Base-by-base conservation (phyloP, 345 rosid species). In the Eucalyptus leucophloia region DNA sequence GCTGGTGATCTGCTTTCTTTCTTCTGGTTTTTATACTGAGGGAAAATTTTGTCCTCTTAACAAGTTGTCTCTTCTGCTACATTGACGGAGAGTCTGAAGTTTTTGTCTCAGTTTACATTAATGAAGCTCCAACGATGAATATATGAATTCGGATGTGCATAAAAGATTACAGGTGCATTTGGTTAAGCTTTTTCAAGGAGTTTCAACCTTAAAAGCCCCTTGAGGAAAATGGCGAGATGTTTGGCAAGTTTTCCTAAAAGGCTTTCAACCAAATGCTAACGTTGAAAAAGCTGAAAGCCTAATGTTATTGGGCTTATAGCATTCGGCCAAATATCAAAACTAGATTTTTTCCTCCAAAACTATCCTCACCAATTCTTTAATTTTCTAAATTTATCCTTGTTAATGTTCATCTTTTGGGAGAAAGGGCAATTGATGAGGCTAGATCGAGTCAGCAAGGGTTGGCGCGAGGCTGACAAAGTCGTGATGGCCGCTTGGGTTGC, bases 391-490 rank as follows among this genome's bases (percentile, higher is more conserved):
- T 53, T 53, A 21, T 53, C 26, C 2, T 21, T 0, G 26, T 4
- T 1, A 21, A 0, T 53, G 5, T 21, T 53, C 0, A 4, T 53
- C 11, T 53, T 53, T 53, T 19, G 3, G 11, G 58, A 53, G 2
- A 53, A 53, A 53, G 1, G 4, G 9, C 1, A 19, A 2, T 1
- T 1, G 56, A 19, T 1, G 0, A 3, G 58, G 58, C 58, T 8
- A 53, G 11, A 53, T 53, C 0, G 1, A 2, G 0, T 53, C 0
- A 0, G 0, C 26, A 53, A 21, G 5, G 5, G 5, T 53, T 0
- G 1, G 1, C 2, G 58, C 1, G 1, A 53, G 26, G 26, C 0
- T 8, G 10, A 21, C 5, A 0, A 21, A 53, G 58, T 53, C 0
- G 11, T 53, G 9, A 1, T 0, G 4, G 54, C 4, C 0, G 1